These are phyloP conservation scores for Mycena filopes DNA, from an alignment of 768 basidiomycete genomes.

Conservation along the genomic window DNA sequence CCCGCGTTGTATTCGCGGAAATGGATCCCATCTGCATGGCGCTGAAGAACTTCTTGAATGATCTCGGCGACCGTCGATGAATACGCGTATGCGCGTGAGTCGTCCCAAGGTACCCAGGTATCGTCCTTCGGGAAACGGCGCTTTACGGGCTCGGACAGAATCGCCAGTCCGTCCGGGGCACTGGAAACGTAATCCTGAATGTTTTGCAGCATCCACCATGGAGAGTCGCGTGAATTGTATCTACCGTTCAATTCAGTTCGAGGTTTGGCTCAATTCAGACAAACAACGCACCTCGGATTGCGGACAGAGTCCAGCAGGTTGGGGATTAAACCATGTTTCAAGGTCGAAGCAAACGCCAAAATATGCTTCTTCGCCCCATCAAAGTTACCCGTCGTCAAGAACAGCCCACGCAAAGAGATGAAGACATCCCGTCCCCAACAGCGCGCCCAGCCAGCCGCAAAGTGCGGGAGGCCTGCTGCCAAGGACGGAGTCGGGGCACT, in stretches of 20 bases:
- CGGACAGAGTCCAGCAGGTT: conserved; percentile 93
- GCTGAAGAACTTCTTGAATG: conserved; percentile 95
- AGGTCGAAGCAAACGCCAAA: conserved; percentile 88
- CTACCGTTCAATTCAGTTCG: conserved; percentile 46
- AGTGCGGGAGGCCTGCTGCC: conserved; percentile 96
- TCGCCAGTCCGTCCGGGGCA: conserved; percentile 85
- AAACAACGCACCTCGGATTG: conserved; percentile 72
- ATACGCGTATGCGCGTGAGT: conserved; percentile 82
- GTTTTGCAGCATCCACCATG: conserved; percentile 99
- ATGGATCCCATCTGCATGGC: conserved; percentile 90
- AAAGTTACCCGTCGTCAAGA: conserved; percentile 92
- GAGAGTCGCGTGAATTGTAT: conserved; percentile 97
- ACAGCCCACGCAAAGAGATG: conserved; percentile 92
- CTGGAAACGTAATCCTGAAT: conserved; percentile 92
- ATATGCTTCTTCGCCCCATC: conserved; percentile 90
- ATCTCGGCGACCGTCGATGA: conserved; percentile 91
- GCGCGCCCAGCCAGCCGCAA: conserved; percentile 91
- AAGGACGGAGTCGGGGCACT: conserved; percentile 77
- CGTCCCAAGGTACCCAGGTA: conserved; percentile 93
- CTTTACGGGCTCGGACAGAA: conserved; percentile 84
- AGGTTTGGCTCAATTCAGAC: not conserved
- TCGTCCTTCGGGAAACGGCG: conserved; percentile 97
- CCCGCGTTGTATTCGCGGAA: conserved; percentile 98
- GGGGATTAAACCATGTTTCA: conserved; percentile 97
- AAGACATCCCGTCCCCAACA: conserved; percentile 98